phyloP scores from a whole-genome alignment of 495 filamentous ascomycete genomes.

The Penicillium bialowiezense region DNA sequence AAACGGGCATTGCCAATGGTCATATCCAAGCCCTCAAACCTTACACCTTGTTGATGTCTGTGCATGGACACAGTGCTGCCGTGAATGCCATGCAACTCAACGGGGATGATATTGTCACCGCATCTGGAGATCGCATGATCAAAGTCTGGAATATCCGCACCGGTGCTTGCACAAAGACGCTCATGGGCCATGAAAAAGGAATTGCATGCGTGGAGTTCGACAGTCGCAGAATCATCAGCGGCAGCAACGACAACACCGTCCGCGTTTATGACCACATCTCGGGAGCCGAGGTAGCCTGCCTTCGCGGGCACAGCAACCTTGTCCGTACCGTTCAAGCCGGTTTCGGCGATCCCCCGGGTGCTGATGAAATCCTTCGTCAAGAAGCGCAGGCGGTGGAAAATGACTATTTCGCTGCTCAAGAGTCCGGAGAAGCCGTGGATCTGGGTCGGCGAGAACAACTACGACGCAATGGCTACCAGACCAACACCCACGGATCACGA shows the following conservation, averaged over 20 bases:
- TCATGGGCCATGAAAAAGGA: conserved; percentile 86
- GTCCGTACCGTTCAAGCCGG: conserved; percentile 93
- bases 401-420: conserved; percentile 67
- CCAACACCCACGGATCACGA: conserved; percentile 70
- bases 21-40: conserved; percentile 43
- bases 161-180: conserved; percentile 69
- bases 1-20: conserved; percentile 38
- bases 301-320: conserved; percentile 74
- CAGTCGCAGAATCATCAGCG: conserved; percentile 92
- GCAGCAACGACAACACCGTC: conserved; percentile 91
- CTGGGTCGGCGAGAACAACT: conserved; percentile 38
- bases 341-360: conserved; percentile 84
- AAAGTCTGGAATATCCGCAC: conserved; percentile 91
- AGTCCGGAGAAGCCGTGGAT: conserved; percentile 53
- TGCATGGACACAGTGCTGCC: conserved; percentile 82
- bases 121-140: conserved; percentile 86
- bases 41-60: conserved; percentile 72
- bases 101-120: conserved; percentile 84
- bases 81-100: conserved; percentile 96
- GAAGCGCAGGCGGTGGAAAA: conserved; percentile 72
- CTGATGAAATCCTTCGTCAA: conserved; percentile 64
- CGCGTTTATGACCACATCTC: conserved; percentile 87
- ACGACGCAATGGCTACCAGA: conserved; percentile 47
- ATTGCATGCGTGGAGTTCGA: conserved; percentile 98
- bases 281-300: conserved; percentile 81